phyloP scores from a whole-genome alignment of 805 yeast genomes.

The Suhomyces pyralidae region DNA sequence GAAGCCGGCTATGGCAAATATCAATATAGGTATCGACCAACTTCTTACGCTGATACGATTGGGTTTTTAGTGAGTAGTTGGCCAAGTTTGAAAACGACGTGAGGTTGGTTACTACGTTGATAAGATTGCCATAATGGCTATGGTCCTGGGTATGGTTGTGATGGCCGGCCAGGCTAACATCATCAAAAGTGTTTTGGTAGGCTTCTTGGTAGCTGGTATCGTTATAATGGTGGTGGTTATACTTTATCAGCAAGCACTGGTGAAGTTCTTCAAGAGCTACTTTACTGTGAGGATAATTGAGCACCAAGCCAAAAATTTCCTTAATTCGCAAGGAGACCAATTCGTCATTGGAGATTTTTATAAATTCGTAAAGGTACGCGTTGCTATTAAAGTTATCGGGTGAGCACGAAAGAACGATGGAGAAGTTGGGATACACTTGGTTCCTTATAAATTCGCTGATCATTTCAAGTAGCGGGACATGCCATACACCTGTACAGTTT shows the following conservation, averaged over 20 bases:
- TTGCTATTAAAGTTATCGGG: constrained; percentile 9
- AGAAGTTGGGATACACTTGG: constrained; percentile 38
- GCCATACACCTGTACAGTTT: constrained; percentile 38
- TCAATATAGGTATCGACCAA: constrained; percentile 51
- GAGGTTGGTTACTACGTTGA: constrained; percentile 2
- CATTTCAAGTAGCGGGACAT: constrained; percentile 27
- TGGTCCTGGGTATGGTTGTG: neutral
- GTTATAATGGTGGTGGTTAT: constrained; percentile 8
- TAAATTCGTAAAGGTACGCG: constrained; percentile 23
- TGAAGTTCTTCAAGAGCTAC: constrained; percentile 59
- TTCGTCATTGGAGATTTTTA: constrained; percentile 37
- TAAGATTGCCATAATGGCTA: neutral
- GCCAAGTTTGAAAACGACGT: constrained; percentile 14
- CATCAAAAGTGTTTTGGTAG: neutral
- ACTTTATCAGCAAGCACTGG: constrained; percentile 41
- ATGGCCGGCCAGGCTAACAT: neutral
- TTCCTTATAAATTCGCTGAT: constrained; percentile 38
- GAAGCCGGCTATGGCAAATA: constrained; percentile 43
- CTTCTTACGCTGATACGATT: constrained; percentile 45
- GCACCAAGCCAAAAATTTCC: constrained; percentile 60
- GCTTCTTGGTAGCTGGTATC: neutral
- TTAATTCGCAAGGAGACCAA: constrained; percentile 46
- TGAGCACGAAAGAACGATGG: constrained; percentile 14
- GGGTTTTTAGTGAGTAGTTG: constrained; percentile 18
- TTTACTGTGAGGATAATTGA: constrained; percentile 49